phyloP scores from a whole-genome alignment of 371 early-diverging fungal genomes.

The Dinochytrium kinnereticum region DNA sequence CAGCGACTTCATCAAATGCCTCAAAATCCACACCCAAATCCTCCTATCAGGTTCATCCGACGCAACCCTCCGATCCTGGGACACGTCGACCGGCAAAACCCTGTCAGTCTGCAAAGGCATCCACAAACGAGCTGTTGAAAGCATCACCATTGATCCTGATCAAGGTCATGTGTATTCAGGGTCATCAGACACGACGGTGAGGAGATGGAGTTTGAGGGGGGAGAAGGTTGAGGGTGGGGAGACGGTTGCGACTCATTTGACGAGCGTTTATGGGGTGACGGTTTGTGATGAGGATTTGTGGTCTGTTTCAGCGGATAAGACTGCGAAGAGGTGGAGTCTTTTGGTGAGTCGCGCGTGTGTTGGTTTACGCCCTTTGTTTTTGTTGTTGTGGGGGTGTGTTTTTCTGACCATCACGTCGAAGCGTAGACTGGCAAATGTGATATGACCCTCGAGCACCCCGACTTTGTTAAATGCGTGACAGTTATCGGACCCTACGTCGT shows the following conservation, averaged over 20 bases:
- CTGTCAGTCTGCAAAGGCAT: constrained; percentile 55
- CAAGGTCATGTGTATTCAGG: constrained; percentile 64
- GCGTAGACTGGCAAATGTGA: constrained; percentile 66
- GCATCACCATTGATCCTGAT: constrained; percentile 55
- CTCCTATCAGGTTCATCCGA: constrained; percentile 79
- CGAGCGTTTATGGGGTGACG: constrained; percentile 69
- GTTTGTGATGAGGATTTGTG: constrained; percentile 58
- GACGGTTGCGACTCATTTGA: constrained; percentile 65
- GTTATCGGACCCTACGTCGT: constrained; percentile 68
- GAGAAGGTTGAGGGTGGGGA: neutral
- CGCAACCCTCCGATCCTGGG: constrained; percentile 70
- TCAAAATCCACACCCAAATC: constrained; percentile 48
- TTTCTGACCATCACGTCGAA: neutral
- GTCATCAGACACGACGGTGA: constrained; percentile 70
- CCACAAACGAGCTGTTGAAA: constrained; percentile 69
- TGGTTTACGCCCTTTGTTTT: neutral
- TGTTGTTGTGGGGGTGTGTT: neutral
- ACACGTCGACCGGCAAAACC: constrained; percentile 55
- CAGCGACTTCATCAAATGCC: constrained; percentile 75
- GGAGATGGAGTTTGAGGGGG: constrained; percentile 66
- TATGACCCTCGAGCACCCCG: constrained; percentile 74
- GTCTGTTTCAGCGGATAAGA: constrained; percentile 84
- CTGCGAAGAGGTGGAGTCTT: constrained; percentile 68
- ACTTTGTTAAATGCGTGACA: constrained; percentile 74
- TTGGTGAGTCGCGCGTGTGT: constrained; percentile 27